Percentiles rank a stretch among this genome's conserved stretches.
phyloP scores from a whole-genome alignment of 148 eudicot species.

The Camellia sinensis region DNA sequence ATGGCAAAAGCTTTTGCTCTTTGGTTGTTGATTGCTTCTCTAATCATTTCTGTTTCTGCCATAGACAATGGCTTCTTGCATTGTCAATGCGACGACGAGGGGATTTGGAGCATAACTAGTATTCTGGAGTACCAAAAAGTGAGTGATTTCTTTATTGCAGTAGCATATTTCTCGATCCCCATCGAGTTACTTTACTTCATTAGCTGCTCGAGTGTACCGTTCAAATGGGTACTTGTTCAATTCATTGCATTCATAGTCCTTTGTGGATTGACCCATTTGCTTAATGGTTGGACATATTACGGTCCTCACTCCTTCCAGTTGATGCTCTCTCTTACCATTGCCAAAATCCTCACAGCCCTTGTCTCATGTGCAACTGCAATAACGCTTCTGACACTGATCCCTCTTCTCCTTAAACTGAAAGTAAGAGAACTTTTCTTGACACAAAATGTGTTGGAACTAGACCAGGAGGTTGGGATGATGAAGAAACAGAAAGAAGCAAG shows the following conservation, averaged over 20 bases:
- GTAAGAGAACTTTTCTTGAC: conserved; percentile 81
- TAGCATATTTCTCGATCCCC: conserved; percentile 90
- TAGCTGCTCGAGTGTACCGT: conserved; percentile 82
- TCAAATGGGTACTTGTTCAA: conserved; percentile 83
- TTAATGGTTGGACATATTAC: conserved; percentile 81
- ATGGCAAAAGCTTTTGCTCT: conserved; percentile 45
- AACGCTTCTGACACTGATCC: conserved; percentile 74
- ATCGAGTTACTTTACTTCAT: conserved; percentile 87
- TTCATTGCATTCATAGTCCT: conserved; percentile 89
- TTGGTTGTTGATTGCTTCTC: conserved; percentile 27
- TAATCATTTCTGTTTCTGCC: conserved; percentile 43
- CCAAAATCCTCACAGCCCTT: conserved; percentile 74
- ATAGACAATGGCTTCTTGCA: conserved; percentile 34
- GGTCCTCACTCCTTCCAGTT: conserved; percentile 80
- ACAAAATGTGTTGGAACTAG: conserved; percentile 69
- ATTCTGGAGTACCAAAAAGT: conserved; percentile 76
- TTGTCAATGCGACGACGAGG: conserved; percentile 75
- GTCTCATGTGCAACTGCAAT: conserved; percentile 91
- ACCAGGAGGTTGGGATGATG: conserved; percentile 78
- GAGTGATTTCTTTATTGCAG: conserved; percentile 86
- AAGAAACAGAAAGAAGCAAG: conserved; percentile 76
- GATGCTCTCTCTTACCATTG: conserved; percentile 63
- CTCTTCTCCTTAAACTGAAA: conserved; percentile 71
- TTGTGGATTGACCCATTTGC: conserved; percentile 93
- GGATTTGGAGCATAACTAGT: conserved; percentile 63